Evolutionary conservation across 768 basidiomycete genomes (phyloP), one percentile per base, ranked within the genome.

Genomic region (Pleurotus eryngii): DNA sequence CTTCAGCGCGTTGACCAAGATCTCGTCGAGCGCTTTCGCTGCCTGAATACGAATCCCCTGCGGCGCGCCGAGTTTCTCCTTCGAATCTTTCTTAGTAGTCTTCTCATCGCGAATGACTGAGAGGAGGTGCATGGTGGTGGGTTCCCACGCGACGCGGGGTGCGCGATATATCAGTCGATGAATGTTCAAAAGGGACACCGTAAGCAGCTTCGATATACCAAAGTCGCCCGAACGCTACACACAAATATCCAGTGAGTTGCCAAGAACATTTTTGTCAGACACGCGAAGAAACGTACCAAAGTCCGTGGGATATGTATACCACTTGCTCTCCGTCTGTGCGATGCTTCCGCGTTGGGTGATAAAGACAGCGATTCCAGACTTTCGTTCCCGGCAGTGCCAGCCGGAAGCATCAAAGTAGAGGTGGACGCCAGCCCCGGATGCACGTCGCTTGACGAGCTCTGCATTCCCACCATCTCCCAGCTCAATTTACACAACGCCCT

Each of bases 391-490:
- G 75, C 75, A 30, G 77, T 65, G 11, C 58, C 58, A 15, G 61
- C 79, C 27, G 61, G 57, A 46, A 70, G 74, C 42, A 65, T 57
- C 20, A 74, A 60, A 37, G 68, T 64, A 54, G 64, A 35, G 2
- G 30, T 35, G 9, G 30, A 35, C 30, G 8, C 30, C 30, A 35
- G 30, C 11, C 30, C 30, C 9, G 9, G 11, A 35, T 9, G 30
- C 30, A 35, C 30, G 2, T 35, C 30, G 11, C 30, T 35, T 9
- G 30, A 35, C 30, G 8, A 35, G 30, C 30, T 35, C 30, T 92
- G 88, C 85, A 97, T 88, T 38, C 89, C 88, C 17, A 98, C 84
- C 95, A 98, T 98, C 70, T 95, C 94, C 8, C 84, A 79, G 65
- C 93, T 96, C 22, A 98, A 74, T 64, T 82, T 86, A 68, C 93